Conservation (phyloP, 495 filamentous ascomycete genomes). For the Talaromyces thailandensis region DNA sequence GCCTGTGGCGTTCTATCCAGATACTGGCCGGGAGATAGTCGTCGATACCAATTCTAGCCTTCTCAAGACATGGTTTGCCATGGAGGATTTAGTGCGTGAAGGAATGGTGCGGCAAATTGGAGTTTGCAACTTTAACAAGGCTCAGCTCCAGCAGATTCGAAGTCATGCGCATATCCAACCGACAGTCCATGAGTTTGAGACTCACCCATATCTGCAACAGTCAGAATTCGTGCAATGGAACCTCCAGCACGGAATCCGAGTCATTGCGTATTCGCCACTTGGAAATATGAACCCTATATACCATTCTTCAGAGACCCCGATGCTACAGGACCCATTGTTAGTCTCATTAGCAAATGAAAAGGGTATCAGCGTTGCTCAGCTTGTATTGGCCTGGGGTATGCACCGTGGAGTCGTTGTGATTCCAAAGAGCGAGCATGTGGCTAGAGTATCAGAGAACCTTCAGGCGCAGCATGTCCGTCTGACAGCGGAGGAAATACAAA, state of each 20-base stretch:
- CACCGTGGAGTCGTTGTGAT: slow-evolving; percentile 43
- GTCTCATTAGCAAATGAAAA: slow-evolving; percentile 43
- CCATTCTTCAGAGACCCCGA: slow-evolving; percentile 27
- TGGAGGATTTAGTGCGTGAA: slow-evolving; percentile 22
- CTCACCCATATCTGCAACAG: slow-evolving; percentile 46
- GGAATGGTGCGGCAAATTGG: slow-evolving; percentile 44
- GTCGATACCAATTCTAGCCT: slow-evolving; percentile 12
- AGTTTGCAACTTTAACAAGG: slow-evolving; percentile 58
- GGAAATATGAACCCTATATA: slow-evolving; percentile 54
- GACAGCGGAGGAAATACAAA: slow-evolving; percentile 33
- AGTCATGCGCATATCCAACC: slow-evolving; percentile 15
- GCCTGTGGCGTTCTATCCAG: slow-evolving; percentile 32
- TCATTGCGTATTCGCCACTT: slow-evolving; percentile 53
- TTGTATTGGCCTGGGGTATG: slow-evolving; percentile 47
- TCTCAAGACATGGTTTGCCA: slow-evolving; percentile 34
- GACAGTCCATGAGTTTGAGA: slow-evolving; percentile 47
- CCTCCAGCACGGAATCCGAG: slow-evolving; percentile 40
- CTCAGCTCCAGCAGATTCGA: slow-evolving; percentile 38
- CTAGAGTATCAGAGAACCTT: slow-evolving; percentile 36
- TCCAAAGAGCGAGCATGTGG: slow-evolving; percentile 40
- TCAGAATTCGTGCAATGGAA: slow-evolving; percentile 38
- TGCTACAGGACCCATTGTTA: slow-evolving; percentile 46
- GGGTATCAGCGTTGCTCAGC: slow-evolving; percentile 43
- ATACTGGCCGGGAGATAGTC: slow-evolving; percentile 22
- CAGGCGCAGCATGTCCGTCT: slow-evolving; percentile 40